Conservation (phyloP, 495 filamentous ascomycete species). For the Talaromyces thailandensis region DNA sequence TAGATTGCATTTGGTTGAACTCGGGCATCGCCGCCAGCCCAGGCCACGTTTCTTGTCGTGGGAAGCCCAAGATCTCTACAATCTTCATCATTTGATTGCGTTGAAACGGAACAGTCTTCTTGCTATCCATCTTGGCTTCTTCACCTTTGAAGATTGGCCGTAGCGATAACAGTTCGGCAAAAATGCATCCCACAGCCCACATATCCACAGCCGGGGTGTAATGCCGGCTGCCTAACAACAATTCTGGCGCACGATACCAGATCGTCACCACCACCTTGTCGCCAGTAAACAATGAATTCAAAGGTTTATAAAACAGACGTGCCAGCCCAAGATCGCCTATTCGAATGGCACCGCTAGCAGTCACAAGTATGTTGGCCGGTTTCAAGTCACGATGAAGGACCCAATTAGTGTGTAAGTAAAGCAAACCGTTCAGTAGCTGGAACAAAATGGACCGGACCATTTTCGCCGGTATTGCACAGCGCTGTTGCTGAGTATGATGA, state of each 20-base stretch:
- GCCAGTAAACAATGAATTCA: conserved; percentile 82
- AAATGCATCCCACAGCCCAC: conserved; percentile 98
- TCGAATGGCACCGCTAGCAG: conserved; percentile 76
- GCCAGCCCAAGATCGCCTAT: conserved; percentile 92
- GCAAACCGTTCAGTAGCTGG: conserved; percentile 85
- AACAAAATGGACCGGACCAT: conserved; percentile 90
- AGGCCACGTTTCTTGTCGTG: conserved; percentile 84
- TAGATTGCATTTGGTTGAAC: conserved; percentile 60
- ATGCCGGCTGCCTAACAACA: conserved; percentile 82
- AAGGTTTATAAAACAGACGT: conserved; percentile 84
- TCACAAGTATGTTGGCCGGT: conserved; percentile 98
- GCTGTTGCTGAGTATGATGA: conserved; percentile 82
- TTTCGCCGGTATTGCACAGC: conserved; percentile 76
- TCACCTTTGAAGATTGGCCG: conserved; percentile 98
- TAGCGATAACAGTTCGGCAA: conserved; percentile 84
- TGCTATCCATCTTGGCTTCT: conserved; percentile 97
- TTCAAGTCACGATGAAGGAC: conserved; percentile 95
- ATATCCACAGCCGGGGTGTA: conserved; percentile 96
- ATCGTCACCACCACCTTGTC: conserved; percentile 99
- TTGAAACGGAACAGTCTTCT: conserved; percentile 95
- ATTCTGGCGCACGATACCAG: conserved; percentile 95
- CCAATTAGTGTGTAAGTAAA: conserved; percentile 96
- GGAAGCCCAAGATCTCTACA: conserved; percentile 86
- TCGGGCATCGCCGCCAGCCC: conserved; percentile 74
- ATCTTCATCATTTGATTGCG: conserved; percentile 99